Evolutionary conservation across 2,329 filamentous ascomycete genomes (phyloP).

Genomic region (Kalaharituber pfeilii): DNA sequence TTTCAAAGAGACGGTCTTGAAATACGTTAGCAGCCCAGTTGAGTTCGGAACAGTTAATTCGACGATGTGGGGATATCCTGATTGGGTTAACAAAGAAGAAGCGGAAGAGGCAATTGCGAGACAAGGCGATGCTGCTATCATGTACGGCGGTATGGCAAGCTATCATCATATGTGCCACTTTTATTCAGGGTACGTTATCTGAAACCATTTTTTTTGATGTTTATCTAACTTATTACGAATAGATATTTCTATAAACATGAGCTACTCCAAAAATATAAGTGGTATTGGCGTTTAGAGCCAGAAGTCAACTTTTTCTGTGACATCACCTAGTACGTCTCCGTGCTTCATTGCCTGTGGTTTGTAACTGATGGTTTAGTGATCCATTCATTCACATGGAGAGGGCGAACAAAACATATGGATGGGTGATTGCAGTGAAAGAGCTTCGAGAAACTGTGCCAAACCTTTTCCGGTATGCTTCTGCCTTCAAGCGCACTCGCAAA

Average conservation of each 20-base stretch:
- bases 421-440: conserved; percentile 97
- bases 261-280: conserved; percentile 87
- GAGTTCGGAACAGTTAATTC: conserved; percentile 89
- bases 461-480: conserved; percentile 96
- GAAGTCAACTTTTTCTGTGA: conserved; percentile 99
- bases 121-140: conserved; percentile 91
- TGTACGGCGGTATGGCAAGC: conserved; percentile 97
- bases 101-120: conserved; percentile 92
- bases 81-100: conserved; percentile 88
- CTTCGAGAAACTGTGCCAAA: conserved; percentile 95
- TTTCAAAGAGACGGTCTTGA: conserved; percentile 73
- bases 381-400: conserved; percentile 92
- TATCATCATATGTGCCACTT: conserved; percentile 99
- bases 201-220: conserved; percentile 3
- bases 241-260: conserved; percentile 96
- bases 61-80: conserved; percentile 88
- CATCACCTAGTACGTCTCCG: conserved; percentile 68
- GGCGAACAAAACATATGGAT: conserved; percentile 92
- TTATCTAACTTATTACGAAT: conserved; percentile 10
- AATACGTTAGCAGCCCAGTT: conserved; percentile 72
- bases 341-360: neutral
- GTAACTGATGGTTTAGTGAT: conserved; percentile 42
- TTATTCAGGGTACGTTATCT: conserved; percentile 65
- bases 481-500: conserved; percentile 86
- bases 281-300: conserved; percentile 98